Evolutionary conservation across 1,139 yeast genomes (phyloP), one percentile per base, ranked within the genome.

Genomic region (Geotrichum candidum): DNA sequence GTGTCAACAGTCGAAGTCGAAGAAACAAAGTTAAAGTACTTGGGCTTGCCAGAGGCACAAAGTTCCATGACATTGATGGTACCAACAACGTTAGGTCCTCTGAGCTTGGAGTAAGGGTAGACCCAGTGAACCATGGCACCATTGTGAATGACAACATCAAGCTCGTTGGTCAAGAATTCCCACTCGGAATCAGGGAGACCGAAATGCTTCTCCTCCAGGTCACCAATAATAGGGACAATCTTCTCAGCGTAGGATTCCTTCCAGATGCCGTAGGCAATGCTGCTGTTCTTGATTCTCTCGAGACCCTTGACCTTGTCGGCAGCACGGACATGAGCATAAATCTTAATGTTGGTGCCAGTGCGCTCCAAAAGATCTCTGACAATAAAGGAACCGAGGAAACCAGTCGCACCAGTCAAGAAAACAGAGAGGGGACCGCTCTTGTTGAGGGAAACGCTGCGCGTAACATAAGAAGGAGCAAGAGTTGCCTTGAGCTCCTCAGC

Each of bases 51-150:
- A 56, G 74, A 71, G 29, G 82, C 76, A 69, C 96, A 90, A 71
- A 95, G 76, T 70, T 86, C 86, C 83, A 95, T 78, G 11, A 91
- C 91, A 69, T 92, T 89, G 65, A 92, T 77, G 0, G 98, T 88
- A 58, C 96, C 86, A 65, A 92, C 77, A 48, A 95, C 99, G 72
- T 95, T 95, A 51, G 99, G 96, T 65, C 90, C 97, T 69, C 98
- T 84, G 68, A 95, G 80, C 69, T 88, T 90, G 59, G 88, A 78
- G 76, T 95, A 95, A 53, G 98, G 99, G 73, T 89, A 94, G 2
- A 92, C 97, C 99, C 99, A 95, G 75, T 95, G 99, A 53, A 95
- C 99, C 65, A 92, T 80, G 3, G 99, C 99, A 77, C 98, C 99
- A 70, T 95, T 95, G 75, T 95, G 99, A 65, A 95, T 84, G 59